phyloP scores from a whole-genome alignment of 2,329 filamentous ascomycete genomes.

The Exophiala bonariae region DNA sequence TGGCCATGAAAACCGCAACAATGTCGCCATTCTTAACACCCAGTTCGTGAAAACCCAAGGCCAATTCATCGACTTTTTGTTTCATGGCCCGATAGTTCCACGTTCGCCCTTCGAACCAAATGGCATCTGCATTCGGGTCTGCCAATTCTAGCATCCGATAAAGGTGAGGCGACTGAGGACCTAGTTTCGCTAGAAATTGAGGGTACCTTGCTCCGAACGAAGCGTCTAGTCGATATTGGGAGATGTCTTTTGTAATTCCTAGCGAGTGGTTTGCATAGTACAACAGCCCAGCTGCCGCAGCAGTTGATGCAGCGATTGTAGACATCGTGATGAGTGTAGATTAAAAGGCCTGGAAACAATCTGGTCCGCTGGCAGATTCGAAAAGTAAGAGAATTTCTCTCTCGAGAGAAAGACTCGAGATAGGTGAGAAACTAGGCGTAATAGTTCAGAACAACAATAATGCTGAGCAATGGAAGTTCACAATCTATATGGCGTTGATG shows the following conservation, averaged over 20 bases:
- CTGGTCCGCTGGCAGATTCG: too few relatives aligned
- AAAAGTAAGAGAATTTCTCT: too few relatives aligned
- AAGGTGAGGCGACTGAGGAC: conserved; percentile 38
- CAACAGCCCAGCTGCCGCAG: conserved; percentile 41
- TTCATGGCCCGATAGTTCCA: conserved; percentile 44
- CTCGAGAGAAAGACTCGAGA: too few relatives aligned
- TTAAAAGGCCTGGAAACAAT: too few relatives aligned
- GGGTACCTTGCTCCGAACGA: conserved; percentile 36
- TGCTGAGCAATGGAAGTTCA: too few relatives aligned
- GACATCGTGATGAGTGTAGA: conserved; percentile 12
- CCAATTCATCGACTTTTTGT: conserved; percentile 45
- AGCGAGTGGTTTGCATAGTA: conserved; percentile 40
- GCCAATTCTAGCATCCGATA: conserved; percentile 45
- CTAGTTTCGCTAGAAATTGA: conserved; percentile 38
- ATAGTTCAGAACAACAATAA: too few relatives aligned
- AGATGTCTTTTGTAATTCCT: conserved; percentile 41
- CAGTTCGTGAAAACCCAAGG: conserved; percentile 40
- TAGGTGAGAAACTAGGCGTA: too few relatives aligned
- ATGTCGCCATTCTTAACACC: conserved; percentile 41
- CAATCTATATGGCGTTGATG: too few relatives aligned
- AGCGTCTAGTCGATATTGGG: conserved; percentile 35
- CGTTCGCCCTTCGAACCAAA: conserved; percentile 51
- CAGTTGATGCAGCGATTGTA: conserved; percentile 33
- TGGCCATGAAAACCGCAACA: conserved; percentile 49
- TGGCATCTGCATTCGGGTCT: conserved; percentile 40